Evolutionary conservation across 257 asterid genomes (phyloP).

Genomic region (Agastache rugosa): DNA sequence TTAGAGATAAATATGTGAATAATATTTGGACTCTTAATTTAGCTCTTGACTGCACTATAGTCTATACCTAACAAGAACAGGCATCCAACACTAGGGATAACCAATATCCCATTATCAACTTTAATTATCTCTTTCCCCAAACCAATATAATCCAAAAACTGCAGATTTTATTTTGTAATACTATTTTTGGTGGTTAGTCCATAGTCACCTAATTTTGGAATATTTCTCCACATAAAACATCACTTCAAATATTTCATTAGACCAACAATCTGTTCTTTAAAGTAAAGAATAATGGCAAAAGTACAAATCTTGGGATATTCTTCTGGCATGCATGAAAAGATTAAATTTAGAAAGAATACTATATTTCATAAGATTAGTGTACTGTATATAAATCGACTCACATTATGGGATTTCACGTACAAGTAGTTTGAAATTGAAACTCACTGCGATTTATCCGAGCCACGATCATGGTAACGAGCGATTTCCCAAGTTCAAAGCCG

Average conservation of each 20-base stretch:
- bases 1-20: constrained; percentile 16
- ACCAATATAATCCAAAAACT: constrained; percentile 17
- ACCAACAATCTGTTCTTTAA: neutral
- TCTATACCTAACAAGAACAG: constrained; percentile 21
- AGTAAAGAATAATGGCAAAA: constrained; percentile 10
- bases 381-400: constrained; percentile 6
- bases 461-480: neutral
- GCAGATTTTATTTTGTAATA: neutral
- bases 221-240: constrained; percentile 23
- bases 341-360: constrained; percentile 12
- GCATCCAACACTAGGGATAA: constrained; percentile 6
- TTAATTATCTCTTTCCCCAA: neutral
- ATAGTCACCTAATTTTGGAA: constrained; percentile 19
- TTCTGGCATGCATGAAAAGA: neutral
- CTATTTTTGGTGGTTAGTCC: constrained; percentile 1
- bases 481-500: neutral
- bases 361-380: neutral
- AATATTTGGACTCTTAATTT: constrained; percentile 17
- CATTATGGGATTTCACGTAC: constrained; percentile 5
- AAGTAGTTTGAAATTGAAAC: constrained; percentile 9
- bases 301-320: constrained; percentile 35
- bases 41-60: neutral
- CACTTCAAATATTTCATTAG: neutral
- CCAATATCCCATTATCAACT: neutral
- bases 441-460: neutral